Evolutionary conservation across 2,329 filamentous ascomycete genomes (phyloP).

Genomic region (Arthrobotrys entomopaga): DNA sequence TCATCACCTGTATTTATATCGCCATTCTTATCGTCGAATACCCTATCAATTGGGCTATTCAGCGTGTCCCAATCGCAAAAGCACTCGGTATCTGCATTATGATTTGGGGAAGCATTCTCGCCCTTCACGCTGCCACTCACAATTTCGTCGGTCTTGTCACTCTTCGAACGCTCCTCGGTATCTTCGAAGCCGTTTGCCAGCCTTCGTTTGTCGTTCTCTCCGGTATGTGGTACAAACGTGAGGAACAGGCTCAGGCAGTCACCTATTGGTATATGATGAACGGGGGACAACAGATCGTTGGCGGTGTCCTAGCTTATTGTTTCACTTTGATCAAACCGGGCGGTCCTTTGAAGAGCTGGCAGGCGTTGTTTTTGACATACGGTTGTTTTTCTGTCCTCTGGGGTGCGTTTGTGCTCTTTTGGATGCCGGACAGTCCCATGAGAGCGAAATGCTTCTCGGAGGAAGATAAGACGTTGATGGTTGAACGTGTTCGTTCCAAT

Average conservation of each 20-base stretch:
- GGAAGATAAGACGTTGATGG: constrained; percentile 64
- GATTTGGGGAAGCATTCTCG: constrained; percentile 71
- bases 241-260: constrained; percentile 74
- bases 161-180: constrained; percentile 74
- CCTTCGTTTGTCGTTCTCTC: constrained; percentile 75
- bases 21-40: constrained; percentile 77
- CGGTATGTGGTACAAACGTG: constrained; percentile 76
- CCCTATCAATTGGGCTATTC: constrained; percentile 74
- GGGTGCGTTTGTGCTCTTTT: constrained; percentile 64
- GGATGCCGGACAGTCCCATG: constrained; percentile 65
- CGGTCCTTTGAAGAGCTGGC: constrained; percentile 63
- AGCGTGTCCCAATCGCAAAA: constrained; percentile 74
- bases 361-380: constrained; percentile 66
- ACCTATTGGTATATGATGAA: constrained; percentile 85
- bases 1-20: constrained; percentile 79
- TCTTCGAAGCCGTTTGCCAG: constrained; percentile 77
- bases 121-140: constrained; percentile 70
- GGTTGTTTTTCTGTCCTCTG: constrained; percentile 64
- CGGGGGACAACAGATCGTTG: constrained; percentile 76
- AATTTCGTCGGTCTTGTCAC: constrained; percentile 71
- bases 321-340: constrained; percentile 57
- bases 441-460: constrained; percentile 65
- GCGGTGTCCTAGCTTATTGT: constrained; percentile 73
- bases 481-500: constrained; percentile 61
- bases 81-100: constrained; percentile 73